Base-by-base conservation (phyloP, 1,139 yeast genomes). In the Pichia kudriavzevii region DNA sequence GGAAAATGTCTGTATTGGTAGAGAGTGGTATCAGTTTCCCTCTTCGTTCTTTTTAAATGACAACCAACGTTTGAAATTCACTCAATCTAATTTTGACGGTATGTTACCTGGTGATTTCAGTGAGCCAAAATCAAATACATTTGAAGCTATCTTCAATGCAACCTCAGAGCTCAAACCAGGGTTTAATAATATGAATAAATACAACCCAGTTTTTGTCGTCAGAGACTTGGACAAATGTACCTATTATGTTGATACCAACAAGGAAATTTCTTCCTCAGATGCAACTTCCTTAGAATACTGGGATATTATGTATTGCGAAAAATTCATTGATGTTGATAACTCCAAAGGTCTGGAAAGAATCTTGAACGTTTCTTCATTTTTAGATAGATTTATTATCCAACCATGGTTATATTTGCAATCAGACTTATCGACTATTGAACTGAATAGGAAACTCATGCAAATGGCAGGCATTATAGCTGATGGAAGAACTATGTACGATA, bases 11-110 rank as follows among this genome's bases (percentile, higher is more conserved):
- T 91, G 97, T 55, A 68, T 83, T 16, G 96, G 95, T 3, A 72
- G 95, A 41, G 97, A 91, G 60, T 88, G 97, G 96, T 85, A 85
- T 52, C 83, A 91, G 52, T 88, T 65, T 59, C 96, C 97, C 10
- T 77, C 82, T 1, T 87, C 96, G 0, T 81, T 87, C 55, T 83
- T 87, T 52, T 61, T 88, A 17, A 61, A 64, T 15, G 66, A 69
- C 23, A 61, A 70, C 40, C 64, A 65, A 40, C 63, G 95, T 42
- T 59, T 85, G 19, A 64, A 64, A 46, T 88, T 84, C 55, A 75
- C 83, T 7, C 64, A 66, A 39, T 78, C 87, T 39, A 94, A 93
- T 2, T 88, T 88, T 57, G 74, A 78, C 52, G 97, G 97, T 0
- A 62, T 88, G 39, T 63, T 88, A 30, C 98, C 97, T 1, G 94